Conservation (phyloP, 208 protist species). For the Leptomonas pyrrhocoris region DNA sequence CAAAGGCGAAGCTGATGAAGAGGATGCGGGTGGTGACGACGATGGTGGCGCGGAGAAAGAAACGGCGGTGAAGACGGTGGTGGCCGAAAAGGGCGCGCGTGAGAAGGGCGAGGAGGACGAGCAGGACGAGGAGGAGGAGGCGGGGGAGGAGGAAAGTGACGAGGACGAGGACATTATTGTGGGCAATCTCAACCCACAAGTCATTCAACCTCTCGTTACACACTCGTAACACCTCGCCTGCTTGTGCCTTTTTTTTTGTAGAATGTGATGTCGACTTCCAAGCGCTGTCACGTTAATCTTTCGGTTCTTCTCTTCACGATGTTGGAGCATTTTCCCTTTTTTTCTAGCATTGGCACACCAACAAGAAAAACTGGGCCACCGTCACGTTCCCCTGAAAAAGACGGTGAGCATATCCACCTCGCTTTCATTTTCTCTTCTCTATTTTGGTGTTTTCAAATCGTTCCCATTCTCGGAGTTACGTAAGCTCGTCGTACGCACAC, state of each 20-base stretch:
- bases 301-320: no score
- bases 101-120: background rate
- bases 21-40: background rate
- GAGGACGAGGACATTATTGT: conserved; percentile 51
- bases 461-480: background rate
- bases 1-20: background rate
- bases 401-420: background rate
- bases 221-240: background rate
- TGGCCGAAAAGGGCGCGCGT: no score
- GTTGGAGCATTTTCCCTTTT: no score
- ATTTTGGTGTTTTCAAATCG: background rate
- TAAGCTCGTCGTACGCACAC: background rate
- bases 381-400: background rate
- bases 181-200: conserved; percentile 28
- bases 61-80: background rate
- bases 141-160: conserved; percentile 35
- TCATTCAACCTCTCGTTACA: conserved; percentile 19
- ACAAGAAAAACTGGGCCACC: no score
- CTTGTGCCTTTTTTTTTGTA: background rate
- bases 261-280: background rate
- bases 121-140: no score
- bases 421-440: conserved; percentile 1
- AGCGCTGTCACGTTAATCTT: no score
- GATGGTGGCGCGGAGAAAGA: conserved; percentile 1
- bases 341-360: no score